phyloP scores from a whole-genome alignment of 2,329 filamentous ascomycete genomes.

The Cadophora gregata region DNA sequence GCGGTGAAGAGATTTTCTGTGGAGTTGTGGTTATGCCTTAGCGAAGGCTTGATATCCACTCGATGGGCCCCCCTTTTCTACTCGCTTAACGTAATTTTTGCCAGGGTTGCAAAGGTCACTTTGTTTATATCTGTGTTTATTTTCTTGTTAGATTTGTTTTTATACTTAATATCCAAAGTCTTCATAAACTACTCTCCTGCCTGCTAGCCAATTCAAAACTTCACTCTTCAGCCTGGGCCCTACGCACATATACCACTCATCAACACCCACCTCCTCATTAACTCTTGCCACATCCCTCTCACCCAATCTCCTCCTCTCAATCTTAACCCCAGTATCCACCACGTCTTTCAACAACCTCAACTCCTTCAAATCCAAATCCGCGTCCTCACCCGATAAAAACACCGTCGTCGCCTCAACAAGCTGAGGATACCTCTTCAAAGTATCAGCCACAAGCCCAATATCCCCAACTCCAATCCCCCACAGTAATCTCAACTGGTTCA shows the following conservation, averaged over 20 bases:
- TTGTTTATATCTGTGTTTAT: background rate
- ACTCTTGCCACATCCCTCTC: background rate
- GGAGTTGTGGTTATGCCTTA: background rate
- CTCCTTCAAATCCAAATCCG: background rate
- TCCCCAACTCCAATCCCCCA: constrained; percentile 9
- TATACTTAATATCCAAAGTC: constrained; percentile 7
- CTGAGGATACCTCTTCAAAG: constrained; percentile 12
- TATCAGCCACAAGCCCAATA: constrained; percentile 17
- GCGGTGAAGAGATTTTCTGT: constrained; percentile 11
- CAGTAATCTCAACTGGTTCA: background rate
- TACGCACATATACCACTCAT: constrained; percentile 16
- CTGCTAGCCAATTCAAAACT: constrained; percentile 15
- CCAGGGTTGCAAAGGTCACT: background rate
- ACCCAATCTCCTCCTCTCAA: constrained; percentile 4
- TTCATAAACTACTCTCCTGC: constrained; percentile 6
- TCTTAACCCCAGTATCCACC: background rate
- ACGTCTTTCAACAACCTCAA: background rate
- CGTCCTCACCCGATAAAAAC: constrained; percentile 11
- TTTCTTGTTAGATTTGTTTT: background rate
- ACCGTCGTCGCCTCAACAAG: background rate
- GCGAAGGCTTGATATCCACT: background rate
- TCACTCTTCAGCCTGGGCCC: background rate
- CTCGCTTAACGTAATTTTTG: background rate
- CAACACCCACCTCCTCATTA: background rate
- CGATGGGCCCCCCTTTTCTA: background rate